phyloP scores from a whole-genome alignment of 441 rosid species.

The Euphorbia schlechtendalii region DNA sequence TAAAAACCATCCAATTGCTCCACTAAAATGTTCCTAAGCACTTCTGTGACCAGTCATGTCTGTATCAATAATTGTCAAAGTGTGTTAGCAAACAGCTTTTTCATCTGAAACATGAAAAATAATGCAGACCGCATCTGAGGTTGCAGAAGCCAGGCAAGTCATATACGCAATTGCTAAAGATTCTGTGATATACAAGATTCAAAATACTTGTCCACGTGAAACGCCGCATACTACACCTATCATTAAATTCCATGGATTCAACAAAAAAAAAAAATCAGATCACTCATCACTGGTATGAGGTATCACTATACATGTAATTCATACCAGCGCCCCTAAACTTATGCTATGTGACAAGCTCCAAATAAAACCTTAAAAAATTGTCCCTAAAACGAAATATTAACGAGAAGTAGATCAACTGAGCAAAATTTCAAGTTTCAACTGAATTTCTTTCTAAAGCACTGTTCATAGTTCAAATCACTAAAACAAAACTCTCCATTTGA shows the following conservation, averaged over 20 bases:
- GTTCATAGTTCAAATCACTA: not conserved
- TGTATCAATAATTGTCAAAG: not conserved
- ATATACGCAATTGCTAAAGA: not conserved
- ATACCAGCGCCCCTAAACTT: not conserved
- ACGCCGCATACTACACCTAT: not conserved
- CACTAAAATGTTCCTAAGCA: not conserved
- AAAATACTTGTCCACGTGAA: not conserved
- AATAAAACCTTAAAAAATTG: not conserved
- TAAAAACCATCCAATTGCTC: not conserved
- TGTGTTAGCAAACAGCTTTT: not conserved
- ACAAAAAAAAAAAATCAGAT: not conserved
- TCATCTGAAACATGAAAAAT: not conserved
- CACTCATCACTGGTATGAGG: too few species aligned
- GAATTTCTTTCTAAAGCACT: not conserved
- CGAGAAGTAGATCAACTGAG: not conserved
- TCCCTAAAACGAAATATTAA: not conserved
- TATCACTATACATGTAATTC: not conserved
- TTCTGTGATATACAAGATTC: not conserved
- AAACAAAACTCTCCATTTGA: not conserved
- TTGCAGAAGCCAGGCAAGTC: not conserved
- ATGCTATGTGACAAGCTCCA: not conserved
- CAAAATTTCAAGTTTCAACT: not conserved
- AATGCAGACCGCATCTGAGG: not conserved
- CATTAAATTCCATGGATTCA: not conserved
- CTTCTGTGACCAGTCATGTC: not conserved